These are phyloP conservation scores for Phytophthora macrochlamydospora DNA, from an alignment of 352 stramenopile species.

Conservation along the genomic window DNA sequence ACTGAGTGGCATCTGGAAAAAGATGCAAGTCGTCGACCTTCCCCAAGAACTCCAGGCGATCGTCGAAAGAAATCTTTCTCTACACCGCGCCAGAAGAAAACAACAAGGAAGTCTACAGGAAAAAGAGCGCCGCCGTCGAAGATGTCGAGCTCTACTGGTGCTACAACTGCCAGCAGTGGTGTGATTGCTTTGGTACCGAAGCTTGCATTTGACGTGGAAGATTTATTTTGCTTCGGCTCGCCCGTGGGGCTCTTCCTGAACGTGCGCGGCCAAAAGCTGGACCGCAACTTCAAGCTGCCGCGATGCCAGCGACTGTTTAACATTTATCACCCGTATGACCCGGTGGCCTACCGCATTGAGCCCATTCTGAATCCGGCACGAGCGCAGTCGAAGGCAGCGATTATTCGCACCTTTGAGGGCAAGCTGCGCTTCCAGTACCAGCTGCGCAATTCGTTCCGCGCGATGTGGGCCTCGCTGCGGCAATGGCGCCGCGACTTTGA, in stretches of 20 bases:
- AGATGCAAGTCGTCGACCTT: constrained; percentile 6
- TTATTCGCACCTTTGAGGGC: constrained; percentile 86
- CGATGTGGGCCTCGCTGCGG: constrained; percentile 77
- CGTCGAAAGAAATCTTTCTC: constrained; percentile 9
- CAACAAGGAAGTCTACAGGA: constrained; percentile 14
- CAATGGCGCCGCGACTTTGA: constrained; percentile 83
- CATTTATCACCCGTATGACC: constrained; percentile 95
- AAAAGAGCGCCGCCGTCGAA: constrained; percentile 19
- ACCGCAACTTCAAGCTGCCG: constrained; percentile 70
- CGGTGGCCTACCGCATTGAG: constrained; percentile 95
- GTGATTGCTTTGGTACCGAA: constrained; percentile 49
- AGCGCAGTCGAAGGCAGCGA: constrained; percentile 81
- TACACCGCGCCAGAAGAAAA: constrained; percentile 21
- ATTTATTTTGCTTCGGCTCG: constrained; percentile 91
- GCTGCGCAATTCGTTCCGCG: constrained; percentile 80
- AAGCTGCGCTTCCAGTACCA: constrained; percentile 88
- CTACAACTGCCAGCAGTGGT: constrained; percentile 9
- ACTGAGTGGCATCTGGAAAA: constrained; percentile 21
- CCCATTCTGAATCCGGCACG: constrained; percentile 87
- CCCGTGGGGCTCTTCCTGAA: constrained; percentile 93
- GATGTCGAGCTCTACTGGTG: constrained; percentile 10
- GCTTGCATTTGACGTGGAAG: constrained; percentile 81
- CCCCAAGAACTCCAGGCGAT: constrained; percentile 4
- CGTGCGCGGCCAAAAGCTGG: constrained; percentile 86
- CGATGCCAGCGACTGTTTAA: constrained; percentile 92